phyloP scores from a whole-genome alignment of 129 eudicot species.

The Flaveria trinervia region DNA sequence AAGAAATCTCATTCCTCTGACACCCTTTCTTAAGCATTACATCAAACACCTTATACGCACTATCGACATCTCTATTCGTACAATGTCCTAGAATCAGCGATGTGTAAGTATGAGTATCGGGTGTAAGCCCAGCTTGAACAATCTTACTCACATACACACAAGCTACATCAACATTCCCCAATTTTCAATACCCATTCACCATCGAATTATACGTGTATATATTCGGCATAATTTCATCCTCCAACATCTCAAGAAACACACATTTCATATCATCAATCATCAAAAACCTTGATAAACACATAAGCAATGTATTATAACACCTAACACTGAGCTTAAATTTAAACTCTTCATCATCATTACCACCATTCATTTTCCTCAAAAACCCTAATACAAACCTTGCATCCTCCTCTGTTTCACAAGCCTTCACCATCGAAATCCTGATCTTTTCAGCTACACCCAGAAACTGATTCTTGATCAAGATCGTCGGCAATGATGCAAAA shows the following conservation, averaged over 20 bases:
- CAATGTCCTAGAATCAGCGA: slow-evolving; percentile 80
- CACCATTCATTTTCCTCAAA: slow-evolving; percentile 45
- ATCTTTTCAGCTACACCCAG: slow-evolving; percentile 55
- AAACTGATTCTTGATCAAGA: slow-evolving; percentile 40
- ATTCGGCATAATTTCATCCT: slow-evolving; percentile 57
- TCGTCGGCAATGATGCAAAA: slow-evolving; percentile 48
- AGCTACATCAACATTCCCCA: slow-evolving; percentile 68
- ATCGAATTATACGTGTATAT: slow-evolving; percentile 73
- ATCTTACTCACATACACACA: slow-evolving; percentile 60
- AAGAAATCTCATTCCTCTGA: slow-evolving; percentile 73
- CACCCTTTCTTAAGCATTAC: slow-evolving; percentile 72
- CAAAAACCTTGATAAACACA: slow-evolving; percentile 65
- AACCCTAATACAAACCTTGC: slow-evolving; percentile 48
- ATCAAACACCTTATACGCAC: slow-evolving; percentile 58
- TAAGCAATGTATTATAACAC: slow-evolving; percentile 67
- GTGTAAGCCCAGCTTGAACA: slow-evolving; percentile 56
- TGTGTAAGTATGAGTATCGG: slow-evolving; percentile 78
- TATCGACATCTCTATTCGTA: slow-evolving; percentile 66
- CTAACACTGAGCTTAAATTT: slow-evolving; percentile 53
- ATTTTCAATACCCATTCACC: slow-evolving; percentile 79
- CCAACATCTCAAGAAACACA: slow-evolving; percentile 61
- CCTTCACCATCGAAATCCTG: slow-evolving; percentile 59
- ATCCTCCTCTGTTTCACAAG: slow-evolving; percentile 57
- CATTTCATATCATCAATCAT: slow-evolving; percentile 68
- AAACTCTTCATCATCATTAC: slow-evolving; percentile 24